These are phyloP conservation scores for Termitomyces sp. DNA, from an alignment of 768 basidiomycete species.

Conservation along the genomic window DNA sequence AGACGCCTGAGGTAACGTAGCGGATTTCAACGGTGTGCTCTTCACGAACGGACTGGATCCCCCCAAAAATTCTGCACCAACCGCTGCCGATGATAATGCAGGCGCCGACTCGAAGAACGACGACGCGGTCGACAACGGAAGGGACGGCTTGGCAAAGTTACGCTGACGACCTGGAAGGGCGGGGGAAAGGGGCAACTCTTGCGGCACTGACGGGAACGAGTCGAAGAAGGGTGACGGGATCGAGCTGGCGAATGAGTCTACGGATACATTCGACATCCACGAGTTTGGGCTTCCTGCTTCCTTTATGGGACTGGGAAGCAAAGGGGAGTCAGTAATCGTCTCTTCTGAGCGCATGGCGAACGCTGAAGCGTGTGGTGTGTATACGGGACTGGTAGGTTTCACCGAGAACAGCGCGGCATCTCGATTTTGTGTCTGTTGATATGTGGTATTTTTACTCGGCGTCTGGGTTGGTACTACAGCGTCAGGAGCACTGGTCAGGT, in stretches of 20 bases:
- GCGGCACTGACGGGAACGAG: conserved; percentile 68
- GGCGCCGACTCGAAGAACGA: conserved; percentile 17
- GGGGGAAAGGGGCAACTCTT: conserved; percentile 30
- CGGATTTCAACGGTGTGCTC: conserved; percentile 3
- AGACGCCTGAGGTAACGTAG: not conserved
- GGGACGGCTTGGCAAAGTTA: conserved; percentile 7
- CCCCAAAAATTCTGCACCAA: conserved; percentile 14
- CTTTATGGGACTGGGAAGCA: conserved; percentile 13
- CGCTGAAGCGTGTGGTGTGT: conserved; percentile 9
- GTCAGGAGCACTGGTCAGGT: not conserved
- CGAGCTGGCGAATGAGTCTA: conserved; percentile 31
- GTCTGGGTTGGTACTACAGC: not conserved
- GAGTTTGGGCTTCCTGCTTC: conserved; percentile 29
- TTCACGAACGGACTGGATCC: conserved; percentile 1
- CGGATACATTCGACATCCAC: conserved; percentile 39
- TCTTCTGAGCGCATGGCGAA: conserved; percentile 12
- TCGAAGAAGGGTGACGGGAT: conserved; percentile 49
- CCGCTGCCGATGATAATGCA: conserved; percentile 9
- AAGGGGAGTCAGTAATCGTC: conserved; percentile 9
- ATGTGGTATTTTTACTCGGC: not conserved
- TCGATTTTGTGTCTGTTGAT: not conserved
- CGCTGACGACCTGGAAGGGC: conserved; percentile 9
- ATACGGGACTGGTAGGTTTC: conserved; percentile 6
- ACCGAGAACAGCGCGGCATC: conserved; percentile 4
- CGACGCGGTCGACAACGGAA: conserved; percentile 4